Evolutionary conservation across 345 rosid species (phyloP), one percentile per base, ranked within the genome.

Genomic region (Angophora floribunda): DNA sequence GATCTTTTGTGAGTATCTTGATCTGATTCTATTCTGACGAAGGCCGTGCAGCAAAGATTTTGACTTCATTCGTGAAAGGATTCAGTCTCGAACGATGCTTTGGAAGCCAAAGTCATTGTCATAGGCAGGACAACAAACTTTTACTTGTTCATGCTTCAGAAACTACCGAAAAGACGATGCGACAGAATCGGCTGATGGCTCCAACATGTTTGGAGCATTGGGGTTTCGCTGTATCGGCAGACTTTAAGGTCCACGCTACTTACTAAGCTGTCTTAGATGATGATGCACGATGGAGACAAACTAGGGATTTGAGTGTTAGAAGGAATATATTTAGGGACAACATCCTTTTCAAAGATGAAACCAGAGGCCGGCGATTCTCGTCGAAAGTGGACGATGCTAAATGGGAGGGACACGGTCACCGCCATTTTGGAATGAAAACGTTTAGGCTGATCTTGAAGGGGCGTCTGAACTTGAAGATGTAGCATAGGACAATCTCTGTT

Each of bases 381-480:
- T 32, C 79, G 32, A 2, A 0, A 7, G 45, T 0, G 13, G 79
- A 24, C 24, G 0, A 67, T 67, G 24, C 11, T 9, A 30, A 36
- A 36, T 36, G 41, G 41, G 41, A 36, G 41, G 41, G 41, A 36
- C 41, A 36, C 41, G 41, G 41, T 36, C 41, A 36, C 41, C 4
- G 41, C 41, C 41, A 36, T 36, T 36, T 36, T 36, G 41, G 41
- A 36, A 36, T 65, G 7, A 65, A 1, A 65, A 65, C 30, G 44
- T 15, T 65, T 7, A 15, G 41, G 78, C 78, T 7, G 41, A 36
- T 36, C 41, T 36, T 36, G 41, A 4, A 36, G 41, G 41, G 41
- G 41, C 41, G 41, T 36, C 41, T 36, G 41, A 36, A 36, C 41
- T 36, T 36, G 41, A 36, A 36, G 41, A 36, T 36, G 41, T 36